Conservation (phyloP, 2,329 filamentous ascomycete genomes). For the Mycocentrospora acerina region DNA sequence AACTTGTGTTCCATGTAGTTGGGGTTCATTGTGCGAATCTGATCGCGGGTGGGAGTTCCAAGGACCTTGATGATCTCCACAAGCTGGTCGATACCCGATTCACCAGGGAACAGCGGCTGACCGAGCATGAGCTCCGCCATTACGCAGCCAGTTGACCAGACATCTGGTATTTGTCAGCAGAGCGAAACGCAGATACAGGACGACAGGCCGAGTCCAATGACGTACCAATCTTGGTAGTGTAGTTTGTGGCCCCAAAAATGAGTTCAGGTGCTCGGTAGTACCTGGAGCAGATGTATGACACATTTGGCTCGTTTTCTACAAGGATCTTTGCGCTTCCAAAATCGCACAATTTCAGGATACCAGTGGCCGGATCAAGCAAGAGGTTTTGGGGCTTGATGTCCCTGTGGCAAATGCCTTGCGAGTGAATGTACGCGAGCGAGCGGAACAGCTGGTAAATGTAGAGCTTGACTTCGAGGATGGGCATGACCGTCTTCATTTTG, state of each 20-base stretch:
- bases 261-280: slow-evolving; percentile 98
- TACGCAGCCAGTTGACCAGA: slow-evolving; percentile 98
- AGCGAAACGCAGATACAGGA: slow-evolving; percentile 5
- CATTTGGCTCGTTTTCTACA: slow-evolving; percentile 97
- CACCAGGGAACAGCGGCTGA: slow-evolving; percentile 94
- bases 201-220: slow-evolving; percentile 14
- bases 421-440: slow-evolving; percentile 97
- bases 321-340: slow-evolving; percentile 99
- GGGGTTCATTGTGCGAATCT: slow-evolving; percentile 99
- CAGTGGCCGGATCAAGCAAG: slow-evolving; percentile 84
- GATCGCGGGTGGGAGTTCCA: slow-evolving; percentile 92
- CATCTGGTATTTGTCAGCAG: slow-evolving; percentile 62
- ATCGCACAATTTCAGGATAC: slow-evolving; percentile 95
- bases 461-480: slow-evolving; percentile 96
- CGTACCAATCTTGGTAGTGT: slow-evolving; percentile 99
- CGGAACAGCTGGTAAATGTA: slow-evolving; percentile 99
- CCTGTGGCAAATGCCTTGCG: slow-evolving; percentile 96
- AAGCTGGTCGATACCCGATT: slow-evolving; percentile 97
- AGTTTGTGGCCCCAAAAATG: slow-evolving; percentile 98
- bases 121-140: slow-evolving; percentile 99
- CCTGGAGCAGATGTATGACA: slow-evolving; percentile 98
- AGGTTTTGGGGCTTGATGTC: slow-evolving; percentile 99
- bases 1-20: slow-evolving; percentile 99
- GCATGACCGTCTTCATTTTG: slow-evolving; percentile 99
- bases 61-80: slow-evolving; percentile 99